Percentiles rank a stretch among this genome's conserved stretches.
phyloP scores from a whole-genome alignment of 257 asterid genomes.

The Penstemon davidsonii region DNA sequence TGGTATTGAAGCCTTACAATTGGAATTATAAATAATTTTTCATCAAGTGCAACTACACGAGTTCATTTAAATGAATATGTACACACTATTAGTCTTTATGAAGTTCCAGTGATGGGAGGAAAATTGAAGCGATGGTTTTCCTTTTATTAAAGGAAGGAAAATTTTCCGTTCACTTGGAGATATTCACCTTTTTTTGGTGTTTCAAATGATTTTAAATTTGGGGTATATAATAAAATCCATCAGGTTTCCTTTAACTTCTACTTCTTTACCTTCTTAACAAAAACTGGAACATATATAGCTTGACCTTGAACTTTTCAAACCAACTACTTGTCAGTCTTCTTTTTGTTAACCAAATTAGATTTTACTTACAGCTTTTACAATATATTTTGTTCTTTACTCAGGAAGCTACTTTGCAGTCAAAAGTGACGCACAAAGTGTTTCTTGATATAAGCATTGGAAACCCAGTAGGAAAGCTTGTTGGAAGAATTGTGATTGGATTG shows the following conservation, averaged over 20 bases:
- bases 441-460: slow-evolving; percentile 91
- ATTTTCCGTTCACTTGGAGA: not conserved
- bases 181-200: not conserved
- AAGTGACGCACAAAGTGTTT: slow-evolving; percentile 85
- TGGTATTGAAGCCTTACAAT: not conserved
- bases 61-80: too few relatives aligned
- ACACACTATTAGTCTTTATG: too few relatives aligned
- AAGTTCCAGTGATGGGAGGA: not conserved
- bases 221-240: slow-evolving; percentile 1
- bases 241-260: not conserved
- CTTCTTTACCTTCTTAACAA: not conserved
- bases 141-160: slow-evolving; percentile 1
- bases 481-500: slow-evolving; percentile 91
- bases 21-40: too few relatives aligned
- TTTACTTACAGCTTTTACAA: not conserved
- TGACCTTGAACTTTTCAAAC: not conserved
- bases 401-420: slow-evolving; percentile 72
- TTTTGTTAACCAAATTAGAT: not conserved
- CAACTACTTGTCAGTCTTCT: not conserved
- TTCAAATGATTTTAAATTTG: not conserved
- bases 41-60: too few relatives aligned
- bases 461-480: slow-evolving; percentile 85
- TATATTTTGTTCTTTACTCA: slow-evolving; percentile 32
- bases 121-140: not conserved
- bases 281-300: slow-evolving; percentile 9